Conservation (phyloP, 2,329 filamentous ascomycete species). For the Xylaria hypoxylon region DNA sequence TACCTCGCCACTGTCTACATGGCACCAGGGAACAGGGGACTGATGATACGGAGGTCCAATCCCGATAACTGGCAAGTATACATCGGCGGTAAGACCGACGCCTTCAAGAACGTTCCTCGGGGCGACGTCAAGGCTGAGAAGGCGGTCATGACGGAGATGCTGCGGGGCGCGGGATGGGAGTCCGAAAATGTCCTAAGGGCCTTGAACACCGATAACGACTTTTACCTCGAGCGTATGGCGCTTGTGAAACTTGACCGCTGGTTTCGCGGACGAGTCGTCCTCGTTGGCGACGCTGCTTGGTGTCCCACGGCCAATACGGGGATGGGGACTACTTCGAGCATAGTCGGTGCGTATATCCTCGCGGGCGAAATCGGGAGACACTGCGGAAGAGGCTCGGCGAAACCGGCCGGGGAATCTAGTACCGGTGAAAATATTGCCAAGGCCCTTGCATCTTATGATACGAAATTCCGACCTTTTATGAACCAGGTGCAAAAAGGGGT, state of each 20-base stretch:
- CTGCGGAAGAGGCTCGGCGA: slow-evolving; percentile 33
- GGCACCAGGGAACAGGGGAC: slow-evolving; percentile 50
- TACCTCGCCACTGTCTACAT: slow-evolving; percentile 55
- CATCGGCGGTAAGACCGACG: slow-evolving; percentile 48
- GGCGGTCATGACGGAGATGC: slow-evolving; percentile 53
- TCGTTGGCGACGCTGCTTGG: slow-evolving; percentile 64
- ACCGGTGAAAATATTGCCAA: slow-evolving; percentile 41
- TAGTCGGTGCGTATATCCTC: slow-evolving; percentile 61
- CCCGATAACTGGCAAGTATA: slow-evolving; percentile 55
- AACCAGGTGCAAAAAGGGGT: slow-evolving; percentile 51
- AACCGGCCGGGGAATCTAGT: slow-evolving; percentile 21
- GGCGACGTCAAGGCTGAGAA: slow-evolving; percentile 56
- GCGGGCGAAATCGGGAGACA: slow-evolving; percentile 57
- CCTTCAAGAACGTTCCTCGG: slow-evolving; percentile 34
- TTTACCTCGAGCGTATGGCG: slow-evolving; percentile 59
- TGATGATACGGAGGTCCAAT: slow-evolving; percentile 57
- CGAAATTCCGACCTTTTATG: slow-evolving; percentile 55
- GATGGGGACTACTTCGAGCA: slow-evolving; percentile 56
- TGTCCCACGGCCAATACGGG: slow-evolving; percentile 58
- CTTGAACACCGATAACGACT: slow-evolving; percentile 56
- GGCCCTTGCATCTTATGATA: slow-evolving; percentile 55
- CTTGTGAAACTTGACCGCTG: slow-evolving; percentile 57
- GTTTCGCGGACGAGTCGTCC: slow-evolving; percentile 57
- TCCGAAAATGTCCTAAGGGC: slow-evolving; percentile 56
- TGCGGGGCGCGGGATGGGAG: slow-evolving; percentile 60